phyloP scores from a whole-genome alignment of 2,329 filamentous ascomycete species.

The Macroventuria anomochaeta region DNA sequence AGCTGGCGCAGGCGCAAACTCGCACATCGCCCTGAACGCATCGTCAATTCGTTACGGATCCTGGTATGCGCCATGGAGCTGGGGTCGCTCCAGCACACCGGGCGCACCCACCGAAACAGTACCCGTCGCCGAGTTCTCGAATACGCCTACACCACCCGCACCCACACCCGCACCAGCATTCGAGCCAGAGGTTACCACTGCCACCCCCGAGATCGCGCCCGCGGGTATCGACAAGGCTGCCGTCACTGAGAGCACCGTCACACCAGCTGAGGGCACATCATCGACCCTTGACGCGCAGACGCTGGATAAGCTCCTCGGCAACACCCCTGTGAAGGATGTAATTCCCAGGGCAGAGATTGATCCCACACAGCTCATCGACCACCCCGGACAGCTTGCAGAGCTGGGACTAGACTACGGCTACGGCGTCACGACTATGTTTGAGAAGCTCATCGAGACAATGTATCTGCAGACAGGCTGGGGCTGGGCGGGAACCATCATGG shows the following conservation, averaged over 20 bases:
- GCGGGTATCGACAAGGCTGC: constrained; percentile 45
- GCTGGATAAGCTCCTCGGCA: constrained; percentile 32
- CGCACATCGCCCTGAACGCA: constrained; percentile 29
- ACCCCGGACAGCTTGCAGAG: constrained; percentile 80
- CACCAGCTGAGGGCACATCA: constrained; percentile 14
- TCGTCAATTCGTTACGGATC: constrained; percentile 40
- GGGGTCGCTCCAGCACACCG: constrained; percentile 38
- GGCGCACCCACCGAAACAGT: constrained; percentile 28
- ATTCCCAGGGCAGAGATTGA: constrained; percentile 31
- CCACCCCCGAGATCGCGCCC: constrained; percentile 44
- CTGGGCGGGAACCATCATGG: constrained; percentile 80
- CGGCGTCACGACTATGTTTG: constrained; percentile 75
- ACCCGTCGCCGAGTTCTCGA: constrained; percentile 31
- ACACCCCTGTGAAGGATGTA: constrained; percentile 20
- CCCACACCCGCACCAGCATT: constrained; percentile 16
- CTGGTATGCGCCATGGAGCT: constrained; percentile 48
- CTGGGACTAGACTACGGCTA: constrained; percentile 88
- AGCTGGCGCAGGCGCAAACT: constrained; percentile 25
- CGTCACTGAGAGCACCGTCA: constrained; percentile 30
- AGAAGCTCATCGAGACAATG: constrained; percentile 81
- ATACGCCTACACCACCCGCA: constrained; percentile 19
- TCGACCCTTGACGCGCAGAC: constrained; percentile 21
- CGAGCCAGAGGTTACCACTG: constrained; percentile 36
- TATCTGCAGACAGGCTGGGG: constrained; percentile 78
- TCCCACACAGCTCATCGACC: constrained; percentile 69